Evolutionary conservation across 1,284 basidiomycete genomes (phyloP).

Genomic region (Sanghuangporus baumii): DNA sequence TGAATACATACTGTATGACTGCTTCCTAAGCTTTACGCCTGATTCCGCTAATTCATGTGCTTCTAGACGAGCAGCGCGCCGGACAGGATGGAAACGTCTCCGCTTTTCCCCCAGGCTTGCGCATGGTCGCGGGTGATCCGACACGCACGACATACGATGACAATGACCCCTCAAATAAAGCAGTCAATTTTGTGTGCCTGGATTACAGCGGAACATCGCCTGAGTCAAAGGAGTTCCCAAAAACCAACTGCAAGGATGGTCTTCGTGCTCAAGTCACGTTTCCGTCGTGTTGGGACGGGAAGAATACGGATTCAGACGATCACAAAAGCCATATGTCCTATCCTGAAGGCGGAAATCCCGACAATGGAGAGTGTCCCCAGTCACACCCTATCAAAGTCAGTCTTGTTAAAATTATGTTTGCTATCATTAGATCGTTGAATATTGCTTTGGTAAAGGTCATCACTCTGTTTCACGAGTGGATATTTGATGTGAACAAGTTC

Average conservation of each 20-base stretch:
- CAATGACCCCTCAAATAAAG: slow-evolving; percentile 33
- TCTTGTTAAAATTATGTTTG: background rate
- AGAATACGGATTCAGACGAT: slow-evolving; percentile 36
- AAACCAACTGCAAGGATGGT: slow-evolving; percentile 32
- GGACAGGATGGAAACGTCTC: slow-evolving; percentile 4
- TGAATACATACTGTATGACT: slow-evolving; percentile 9
- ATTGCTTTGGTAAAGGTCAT: background rate
- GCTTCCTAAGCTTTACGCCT: background rate
- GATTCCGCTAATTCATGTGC: background rate
- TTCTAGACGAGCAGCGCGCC: background rate
- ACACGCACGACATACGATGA: slow-evolving; percentile 31
- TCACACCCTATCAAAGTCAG: slow-evolving; percentile 22
- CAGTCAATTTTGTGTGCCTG: slow-evolving; percentile 38
- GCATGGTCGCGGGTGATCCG: slow-evolving; percentile 38
- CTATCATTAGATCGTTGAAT: no score
- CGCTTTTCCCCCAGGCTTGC: slow-evolving; percentile 20
- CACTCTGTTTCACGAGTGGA: slow-evolving; percentile 16
- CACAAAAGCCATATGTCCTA: slow-evolving; percentile 31
- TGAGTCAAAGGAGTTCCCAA: slow-evolving; percentile 27
- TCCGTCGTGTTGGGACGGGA: slow-evolving; percentile 38
- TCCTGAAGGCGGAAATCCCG: slow-evolving; percentile 33
- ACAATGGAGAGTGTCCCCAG: slow-evolving; percentile 27
- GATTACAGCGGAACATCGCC: slow-evolving; percentile 28
- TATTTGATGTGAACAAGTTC: slow-evolving; percentile 10
- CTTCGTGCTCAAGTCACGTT: slow-evolving; percentile 41